Base-by-base conservation (phyloP, 495 filamentous ascomycete species). In the Glarea lozoyensis region DNA sequence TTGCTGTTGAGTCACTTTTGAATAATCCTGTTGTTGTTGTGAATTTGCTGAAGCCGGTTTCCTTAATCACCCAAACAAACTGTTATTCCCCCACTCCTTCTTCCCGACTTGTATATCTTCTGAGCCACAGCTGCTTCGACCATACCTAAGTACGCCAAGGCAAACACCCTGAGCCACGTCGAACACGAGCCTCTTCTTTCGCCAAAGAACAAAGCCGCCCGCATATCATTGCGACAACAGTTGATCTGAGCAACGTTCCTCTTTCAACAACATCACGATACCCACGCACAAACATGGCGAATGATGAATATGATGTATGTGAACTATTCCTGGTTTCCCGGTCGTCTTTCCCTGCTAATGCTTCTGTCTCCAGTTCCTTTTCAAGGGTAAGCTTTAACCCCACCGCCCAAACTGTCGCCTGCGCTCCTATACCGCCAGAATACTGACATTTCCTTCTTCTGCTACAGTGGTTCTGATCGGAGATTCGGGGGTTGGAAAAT, bases 271-370 rank as follows among this genome's bases (percentile, higher is more conserved):
- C 45, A 48, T 37, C 42, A 19, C 30, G 27, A 45, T 50, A 36
- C 29, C 42, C 34, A 59, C 55, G 46, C 19, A 18, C 61, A 51
- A 67, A 49, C 63, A 99, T 99, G 93, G 93, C 93, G 57, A 99
- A 99, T 79, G 93, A 99, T 72, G 93, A 99, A 73, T 97, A 99
- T 68, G 92, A 99, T 84, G 92, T 98, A 69, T 78, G 93, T 73
- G 7, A 22, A 9, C 35, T n/a, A 13, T 20, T n/a, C 18, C n/a
- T 37, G 29, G 13, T 4, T 30, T 17, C n/a, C 41, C 30, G 9
- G 11, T n/a, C 3, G 10, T 17, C 4, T 15, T 15, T 18, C 6
- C 40, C 19, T 27, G 27, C 33, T 37, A 18, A 24, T 35, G 2
- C 30, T 29, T 47, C 18, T 43, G 36, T 43, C 54, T 50, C 54